Percentiles rank a stretch among this genome's conserved stretches.
Evolutionary conservation across 768 basidiomycete species (phyloP).

Genomic region (Pisolithus microcarpus): DNA sequence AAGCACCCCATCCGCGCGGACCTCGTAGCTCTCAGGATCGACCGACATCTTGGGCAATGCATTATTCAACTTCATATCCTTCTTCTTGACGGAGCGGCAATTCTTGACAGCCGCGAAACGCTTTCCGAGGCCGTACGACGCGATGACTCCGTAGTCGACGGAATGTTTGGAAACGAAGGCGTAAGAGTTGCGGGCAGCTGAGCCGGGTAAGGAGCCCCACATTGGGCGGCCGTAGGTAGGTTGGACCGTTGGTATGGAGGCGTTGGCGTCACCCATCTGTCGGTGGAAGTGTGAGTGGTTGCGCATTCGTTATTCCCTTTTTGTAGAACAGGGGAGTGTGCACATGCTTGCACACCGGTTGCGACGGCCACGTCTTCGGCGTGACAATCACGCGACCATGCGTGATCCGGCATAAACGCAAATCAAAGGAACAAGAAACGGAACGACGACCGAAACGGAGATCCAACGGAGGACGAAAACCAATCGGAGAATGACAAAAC

Average conservation of each 20-base stretch:
- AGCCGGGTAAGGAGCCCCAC: conserved; percentile 80
- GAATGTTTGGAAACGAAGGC: conserved; percentile 80
- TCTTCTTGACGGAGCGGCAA: conserved; percentile 74
- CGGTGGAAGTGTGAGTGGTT: background rate
- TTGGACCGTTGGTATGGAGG: conserved; percentile 92
- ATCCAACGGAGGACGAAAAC: background rate
- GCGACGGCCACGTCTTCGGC: too few species aligned
- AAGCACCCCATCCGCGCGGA: conserved; percentile 68
- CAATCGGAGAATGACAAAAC: conserved; percentile 10
- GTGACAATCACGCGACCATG: too few species aligned
- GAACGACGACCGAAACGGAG: background rate
- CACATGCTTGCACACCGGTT: too few species aligned
- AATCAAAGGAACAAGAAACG: background rate
- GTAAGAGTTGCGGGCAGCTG: conserved; percentile 80
- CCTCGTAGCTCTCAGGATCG: conserved; percentile 89
- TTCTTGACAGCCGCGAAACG: conserved; percentile 64
- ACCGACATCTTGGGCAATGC: conserved; percentile 77
- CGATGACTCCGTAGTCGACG: conserved; percentile 50
- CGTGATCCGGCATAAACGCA: background rate
- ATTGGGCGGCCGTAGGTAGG: conserved; percentile 82
- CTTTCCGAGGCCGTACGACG: conserved; percentile 65
- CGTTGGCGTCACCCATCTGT: conserved; percentile 96
- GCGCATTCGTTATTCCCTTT: background rate
- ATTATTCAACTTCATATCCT: conserved; percentile 92
- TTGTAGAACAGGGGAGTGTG: too few species aligned